Conservation (phyloP, 495 filamentous ascomycete species). For the Annulohypoxylon stygium region DNA sequence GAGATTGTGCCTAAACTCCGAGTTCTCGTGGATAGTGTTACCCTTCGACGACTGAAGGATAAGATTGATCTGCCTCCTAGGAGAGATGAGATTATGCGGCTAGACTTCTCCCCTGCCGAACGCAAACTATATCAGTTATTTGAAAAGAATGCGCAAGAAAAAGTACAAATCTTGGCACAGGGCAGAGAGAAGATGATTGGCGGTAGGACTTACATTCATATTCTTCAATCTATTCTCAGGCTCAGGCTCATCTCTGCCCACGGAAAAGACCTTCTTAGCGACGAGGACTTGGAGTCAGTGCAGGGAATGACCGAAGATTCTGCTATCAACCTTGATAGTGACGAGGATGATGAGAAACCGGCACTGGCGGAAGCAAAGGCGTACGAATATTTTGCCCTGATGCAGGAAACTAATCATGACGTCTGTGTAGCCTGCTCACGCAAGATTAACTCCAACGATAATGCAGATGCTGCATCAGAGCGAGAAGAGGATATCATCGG, state of each 20-base stretch:
- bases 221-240: slow-evolving; percentile 89
- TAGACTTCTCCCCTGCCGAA: slow-evolving; percentile 68
- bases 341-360: slow-evolving; percentile 67
- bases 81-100: slow-evolving; percentile 74
- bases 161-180: slow-evolving; percentile 65
- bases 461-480: slow-evolving; percentile 65
- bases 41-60: slow-evolving; percentile 91
- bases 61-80: slow-evolving; percentile 84
- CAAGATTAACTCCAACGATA: slow-evolving; percentile 69
- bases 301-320: slow-evolving; percentile 83
- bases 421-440: slow-evolving; percentile 75
- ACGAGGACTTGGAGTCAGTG: slow-evolving; percentile 81
- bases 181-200: slow-evolving; percentile 73
- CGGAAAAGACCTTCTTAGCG: slow-evolving; percentile 86
- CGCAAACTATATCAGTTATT: slow-evolving; percentile 69
- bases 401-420: slow-evolving; percentile 81
- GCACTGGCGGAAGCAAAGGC: slow-evolving; percentile 73
- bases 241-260: slow-evolving; percentile 92
- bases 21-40: slow-evolving; percentile 92
- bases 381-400: slow-evolving; percentile 84
- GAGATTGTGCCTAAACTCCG: slow-evolving; percentile 86
- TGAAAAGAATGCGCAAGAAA: slow-evolving; percentile 64
- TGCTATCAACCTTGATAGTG: slow-evolving; percentile 87
- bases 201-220: slow-evolving; percentile 87
- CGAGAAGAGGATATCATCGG: slow-evolving; percentile 74